Base-by-base conservation (phyloP, 2,329 filamentous ascomycete genomes). In the Coniochaeta hoffmannii region DNA sequence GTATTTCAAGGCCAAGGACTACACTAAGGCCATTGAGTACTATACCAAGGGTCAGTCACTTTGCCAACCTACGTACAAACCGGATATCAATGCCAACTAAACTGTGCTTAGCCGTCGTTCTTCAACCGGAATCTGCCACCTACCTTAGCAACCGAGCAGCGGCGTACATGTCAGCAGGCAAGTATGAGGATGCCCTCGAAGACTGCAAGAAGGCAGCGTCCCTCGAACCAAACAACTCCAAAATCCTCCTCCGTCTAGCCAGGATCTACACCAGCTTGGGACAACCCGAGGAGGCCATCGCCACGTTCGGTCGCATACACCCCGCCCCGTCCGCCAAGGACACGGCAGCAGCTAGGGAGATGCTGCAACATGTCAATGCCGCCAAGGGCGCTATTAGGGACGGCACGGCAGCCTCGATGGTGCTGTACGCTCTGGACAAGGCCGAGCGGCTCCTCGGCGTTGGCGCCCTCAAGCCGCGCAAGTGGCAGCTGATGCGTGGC, bases 71-170 rank as follows among this genome's bases (percentile, higher is more conserved):
- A 28, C 5, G 28, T 17, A n/a, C 28, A 31, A 22, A 10, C 9
- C 53, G 56, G 28, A 59, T 56, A 57, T 50, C 41, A 38, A 53
- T 50, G 17, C 53, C 57, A 34, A 31, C 31, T 34, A 6, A 58
- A 58, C 50, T 61, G 53, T 53, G 50, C 50, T n/a, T 68, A 97
- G 94, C 94, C 59, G 88, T 99, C 66, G 88, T 94, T 64, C 82
- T 93, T 60, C 86, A 93, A 65, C 92, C 92, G 54, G 80, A 86
- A 64, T 95, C 92, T 53, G 78, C 92, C 34, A 96, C 91, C 49
- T 97, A 96, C 72, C 82, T 96, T 61, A 93, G 90, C 70, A 99
- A 99, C 78, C 88, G 94, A 65, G 92, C 94, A 36, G 94, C 94
- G 30, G 94, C 94, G 34, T 90, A 89, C 75, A 96, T 99, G 79